Conservation (phyloP, 768 basidiomycete genomes). For the button mushroom (Agaricus bisporus) region DNA sequence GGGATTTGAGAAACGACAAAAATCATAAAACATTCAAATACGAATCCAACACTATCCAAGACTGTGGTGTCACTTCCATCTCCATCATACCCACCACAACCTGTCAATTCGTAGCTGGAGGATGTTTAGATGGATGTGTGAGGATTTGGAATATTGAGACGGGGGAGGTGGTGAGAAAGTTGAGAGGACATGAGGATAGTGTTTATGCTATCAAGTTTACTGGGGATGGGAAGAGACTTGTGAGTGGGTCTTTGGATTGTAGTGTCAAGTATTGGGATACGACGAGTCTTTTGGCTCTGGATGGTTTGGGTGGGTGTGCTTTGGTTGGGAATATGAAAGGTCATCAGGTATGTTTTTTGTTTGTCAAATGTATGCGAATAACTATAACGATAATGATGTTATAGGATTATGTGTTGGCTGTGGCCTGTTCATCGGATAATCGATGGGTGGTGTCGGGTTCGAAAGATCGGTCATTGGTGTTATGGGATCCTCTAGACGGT, state of each 20-base stretch:
- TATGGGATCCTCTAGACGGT: conserved; percentile 75
- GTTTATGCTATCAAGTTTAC: conserved; percentile 92
- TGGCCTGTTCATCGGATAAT: conserved; percentile 83
- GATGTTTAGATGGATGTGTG: conserved; percentile 70
- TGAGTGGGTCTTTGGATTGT: conserved; percentile 89
- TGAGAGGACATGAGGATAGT: conserved; percentile 76
- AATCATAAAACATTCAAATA: conserved; percentile 40
- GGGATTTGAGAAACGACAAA: conserved; percentile 32
- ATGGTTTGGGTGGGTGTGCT: too few species aligned
- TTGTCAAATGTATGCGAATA: conserved; percentile 2
- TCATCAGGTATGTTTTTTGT: conserved; percentile 79
- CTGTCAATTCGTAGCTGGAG: conserved; percentile 59
- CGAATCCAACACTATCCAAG: conserved; percentile 36
- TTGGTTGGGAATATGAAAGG: conserved; percentile 21
- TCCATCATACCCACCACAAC: conserved; percentile 78
- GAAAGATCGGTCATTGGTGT: conserved; percentile 95
- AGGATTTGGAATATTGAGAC: conserved; percentile 74
- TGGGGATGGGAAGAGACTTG: conserved; percentile 84
- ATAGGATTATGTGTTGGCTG: conserved; percentile 53
- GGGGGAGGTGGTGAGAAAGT: conserved; percentile 62
- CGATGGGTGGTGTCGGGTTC: conserved; percentile 91
- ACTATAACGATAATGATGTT: neutral
- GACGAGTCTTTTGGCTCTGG: too few species aligned
- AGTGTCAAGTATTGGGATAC: conserved; percentile 88
- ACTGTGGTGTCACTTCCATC: conserved; percentile 72